These are phyloP conservation scores for Baeospora myosura DNA, from an alignment of 1,284 basidiomycete species.

Conservation along the genomic window DNA sequence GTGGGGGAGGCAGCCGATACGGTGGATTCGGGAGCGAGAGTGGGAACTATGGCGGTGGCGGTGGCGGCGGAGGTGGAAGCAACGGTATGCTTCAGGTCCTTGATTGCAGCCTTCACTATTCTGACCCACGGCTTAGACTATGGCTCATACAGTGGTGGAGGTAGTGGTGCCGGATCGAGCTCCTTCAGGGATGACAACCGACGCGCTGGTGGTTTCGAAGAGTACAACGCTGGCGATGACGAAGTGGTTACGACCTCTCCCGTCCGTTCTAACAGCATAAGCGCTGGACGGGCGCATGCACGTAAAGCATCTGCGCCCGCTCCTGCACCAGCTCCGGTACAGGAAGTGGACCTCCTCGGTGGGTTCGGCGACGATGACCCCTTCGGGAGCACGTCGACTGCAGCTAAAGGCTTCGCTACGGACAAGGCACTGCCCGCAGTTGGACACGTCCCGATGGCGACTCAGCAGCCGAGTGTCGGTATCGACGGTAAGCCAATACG, in stretches of 20 bases:
- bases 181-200: constrained; percentile 55
- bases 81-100: constrained; percentile 16
- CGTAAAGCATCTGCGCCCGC: constrained; percentile 22
- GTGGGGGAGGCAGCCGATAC: constrained; percentile 56
- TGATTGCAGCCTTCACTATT: neutral
- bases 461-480: constrained; percentile 12
- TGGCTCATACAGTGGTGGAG: constrained; percentile 24
- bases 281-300: constrained; percentile 1
- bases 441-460: constrained; percentile 17
- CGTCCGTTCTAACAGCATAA: constrained; percentile 5
- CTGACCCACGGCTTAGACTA: constrained; percentile 16
- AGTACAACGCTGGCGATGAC: constrained; percentile 96
- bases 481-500: neutral
- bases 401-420: constrained; percentile 24
- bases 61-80: constrained; percentile 37
- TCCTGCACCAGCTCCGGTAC: constrained; percentile 37
- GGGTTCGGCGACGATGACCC: constrained; percentile 67
- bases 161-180: constrained; percentile 21
- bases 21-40: constrained; percentile 79
- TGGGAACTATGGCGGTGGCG: constrained; percentile 34
- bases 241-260: constrained; percentile 48
- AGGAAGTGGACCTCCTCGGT: constrained; percentile 65
- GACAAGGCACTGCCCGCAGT: constrained; percentile 57
- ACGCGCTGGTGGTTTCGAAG: constrained; percentile 60
- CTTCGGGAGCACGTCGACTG: constrained; percentile 18